Percentiles rank a stretch among this genome's conserved stretches.
Evolutionary conservation across 2,329 filamentous ascomycete genomes (phyloP).

Genomic region (Simplicillium sp.): DNA sequence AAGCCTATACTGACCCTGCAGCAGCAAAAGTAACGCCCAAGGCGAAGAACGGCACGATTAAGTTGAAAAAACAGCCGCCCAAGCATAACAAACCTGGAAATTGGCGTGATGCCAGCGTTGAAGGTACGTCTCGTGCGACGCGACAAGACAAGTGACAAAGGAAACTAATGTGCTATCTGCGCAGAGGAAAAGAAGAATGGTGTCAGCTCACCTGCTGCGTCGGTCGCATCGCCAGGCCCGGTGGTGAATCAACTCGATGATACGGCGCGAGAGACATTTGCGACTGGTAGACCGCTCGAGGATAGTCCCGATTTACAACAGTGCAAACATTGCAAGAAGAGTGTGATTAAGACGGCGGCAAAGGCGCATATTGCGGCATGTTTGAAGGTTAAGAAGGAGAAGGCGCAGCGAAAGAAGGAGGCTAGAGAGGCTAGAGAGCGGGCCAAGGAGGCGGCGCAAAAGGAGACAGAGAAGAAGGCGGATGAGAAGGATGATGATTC

Average conservation of each 20-base stretch:
- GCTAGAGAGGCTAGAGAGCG: constrained; percentile 61
- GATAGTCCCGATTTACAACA: constrained; percentile 70
- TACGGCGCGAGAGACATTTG: constrained; percentile 67
- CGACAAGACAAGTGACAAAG: neutral
- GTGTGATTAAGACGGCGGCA: constrained; percentile 65
- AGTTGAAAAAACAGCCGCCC: constrained; percentile 52
- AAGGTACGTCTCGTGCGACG: constrained; percentile 35
- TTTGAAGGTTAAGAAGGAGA: constrained; percentile 74
- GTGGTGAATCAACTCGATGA: constrained; percentile 65
- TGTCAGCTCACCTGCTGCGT: constrained; percentile 28
- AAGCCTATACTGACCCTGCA: constrained; percentile 10
- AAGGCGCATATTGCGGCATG: constrained; percentile 77
- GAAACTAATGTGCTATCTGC: constrained; percentile 3
- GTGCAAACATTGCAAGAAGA: constrained; percentile 94
- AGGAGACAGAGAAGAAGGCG: constrained; percentile 43
- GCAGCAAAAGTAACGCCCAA: constrained; percentile 50
- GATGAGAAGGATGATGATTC: constrained; percentile 42
- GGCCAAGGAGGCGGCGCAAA: constrained; percentile 50
- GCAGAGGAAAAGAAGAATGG: constrained; percentile 47
- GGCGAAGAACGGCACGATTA: constrained; percentile 41
- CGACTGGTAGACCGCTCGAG: constrained; percentile 70
- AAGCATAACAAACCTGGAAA: constrained; percentile 60
- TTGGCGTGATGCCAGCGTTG: constrained; percentile 60
- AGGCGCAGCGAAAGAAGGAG: constrained; percentile 68
- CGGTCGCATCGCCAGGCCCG: constrained; percentile 40